These are phyloP conservation scores for Xylariaceae sp. DNA, from an alignment of 2,329 filamentous ascomycete genomes.

Conservation along the genomic window DNA sequence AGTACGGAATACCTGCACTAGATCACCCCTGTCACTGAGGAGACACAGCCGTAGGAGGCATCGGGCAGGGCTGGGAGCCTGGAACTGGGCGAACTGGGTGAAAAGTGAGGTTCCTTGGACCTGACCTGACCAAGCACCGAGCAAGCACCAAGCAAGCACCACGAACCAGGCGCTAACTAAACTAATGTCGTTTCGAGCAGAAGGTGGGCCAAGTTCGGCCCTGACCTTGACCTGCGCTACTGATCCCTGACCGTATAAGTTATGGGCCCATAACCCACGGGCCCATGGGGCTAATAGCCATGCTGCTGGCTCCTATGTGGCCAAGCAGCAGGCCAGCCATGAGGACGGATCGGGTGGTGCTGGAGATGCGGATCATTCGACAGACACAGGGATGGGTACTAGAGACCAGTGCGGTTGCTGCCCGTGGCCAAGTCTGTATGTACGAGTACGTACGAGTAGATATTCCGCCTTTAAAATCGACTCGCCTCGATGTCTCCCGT, in stretches of 20 bases:
- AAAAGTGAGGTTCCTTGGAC: constrained; percentile 24
- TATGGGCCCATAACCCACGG: too few species aligned
- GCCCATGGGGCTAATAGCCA: constrained; percentile 25
- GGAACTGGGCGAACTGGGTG: constrained; percentile 17
- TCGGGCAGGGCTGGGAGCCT: constrained; percentile 29
- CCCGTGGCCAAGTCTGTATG: too few species aligned
- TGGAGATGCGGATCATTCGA: constrained; percentile 15
- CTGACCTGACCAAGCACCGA: too few species aligned
- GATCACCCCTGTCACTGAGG: constrained; percentile 35
- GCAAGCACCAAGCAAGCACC: too few species aligned
- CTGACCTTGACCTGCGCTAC: constrained; percentile 16
- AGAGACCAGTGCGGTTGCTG: constrained; percentile 5
- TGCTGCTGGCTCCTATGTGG: constrained; percentile 17
- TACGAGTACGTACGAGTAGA: too few species aligned
- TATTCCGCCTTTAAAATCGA: too few species aligned
- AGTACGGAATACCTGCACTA: constrained; percentile 5
- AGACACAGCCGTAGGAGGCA: constrained; percentile 21
- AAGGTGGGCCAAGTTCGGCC: constrained; percentile 20
- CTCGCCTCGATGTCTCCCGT: too few species aligned
- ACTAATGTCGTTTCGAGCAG: constrained; percentile 32
- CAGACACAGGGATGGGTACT: constrained; percentile 4
- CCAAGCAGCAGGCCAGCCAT: constrained; percentile 24
- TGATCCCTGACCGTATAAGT: constrained; percentile 25
- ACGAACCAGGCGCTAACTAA: constrained; percentile 29
- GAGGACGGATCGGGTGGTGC: constrained; percentile 28